Percentiles rank a stretch among this genome's conserved stretches.
Conservation (phyloP, 768 basidiomycete species). For the Lyophyllum shimeji region DNA sequence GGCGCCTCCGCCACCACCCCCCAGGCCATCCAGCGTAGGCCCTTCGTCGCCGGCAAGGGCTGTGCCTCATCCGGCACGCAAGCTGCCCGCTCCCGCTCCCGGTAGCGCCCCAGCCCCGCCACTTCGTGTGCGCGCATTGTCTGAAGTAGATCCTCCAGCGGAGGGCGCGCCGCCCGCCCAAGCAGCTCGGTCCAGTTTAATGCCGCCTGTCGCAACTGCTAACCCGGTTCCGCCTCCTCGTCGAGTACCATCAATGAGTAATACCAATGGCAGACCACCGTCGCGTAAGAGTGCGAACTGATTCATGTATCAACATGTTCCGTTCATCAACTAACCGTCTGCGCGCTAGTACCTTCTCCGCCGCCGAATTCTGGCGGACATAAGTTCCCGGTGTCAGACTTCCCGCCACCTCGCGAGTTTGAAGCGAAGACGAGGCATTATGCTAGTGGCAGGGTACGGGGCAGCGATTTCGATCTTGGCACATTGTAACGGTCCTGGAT, state of each 20-base stretch:
- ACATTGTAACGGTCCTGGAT: conserved; percentile 28
- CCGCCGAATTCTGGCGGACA: conserved; percentile 65
- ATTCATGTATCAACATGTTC: neutral
- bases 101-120: conserved; percentile 30
- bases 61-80: conserved; percentile 42
- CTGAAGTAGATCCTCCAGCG: conserved; percentile 38
- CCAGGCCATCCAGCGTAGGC: conserved; percentile 34
- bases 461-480: conserved; percentile 68
- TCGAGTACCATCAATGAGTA: conserved; percentile 9
- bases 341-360: conserved; percentile 42
- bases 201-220: conserved; percentile 15
- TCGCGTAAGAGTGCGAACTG: conserved; percentile 49
- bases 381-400: conserved; percentile 74
- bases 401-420: conserved; percentile 77
- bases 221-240: conserved; percentile 10
- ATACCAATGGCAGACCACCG: conserved; percentile 29
- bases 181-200: conserved; percentile 26
- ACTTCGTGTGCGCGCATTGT: conserved; percentile 41
- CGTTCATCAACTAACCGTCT: conserved; percentile 1
- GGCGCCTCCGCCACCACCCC: conserved; percentile 36
- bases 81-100: conserved; percentile 23
- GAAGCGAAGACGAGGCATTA: conserved; percentile 51
- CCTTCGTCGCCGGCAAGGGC: conserved; percentile 28
- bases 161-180: conserved; percentile 30
- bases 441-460: conserved; percentile 60